Evolutionary conservation across 805 yeast genomes (phyloP).

Genomic region (Nakazawaea molendinolei): DNA sequence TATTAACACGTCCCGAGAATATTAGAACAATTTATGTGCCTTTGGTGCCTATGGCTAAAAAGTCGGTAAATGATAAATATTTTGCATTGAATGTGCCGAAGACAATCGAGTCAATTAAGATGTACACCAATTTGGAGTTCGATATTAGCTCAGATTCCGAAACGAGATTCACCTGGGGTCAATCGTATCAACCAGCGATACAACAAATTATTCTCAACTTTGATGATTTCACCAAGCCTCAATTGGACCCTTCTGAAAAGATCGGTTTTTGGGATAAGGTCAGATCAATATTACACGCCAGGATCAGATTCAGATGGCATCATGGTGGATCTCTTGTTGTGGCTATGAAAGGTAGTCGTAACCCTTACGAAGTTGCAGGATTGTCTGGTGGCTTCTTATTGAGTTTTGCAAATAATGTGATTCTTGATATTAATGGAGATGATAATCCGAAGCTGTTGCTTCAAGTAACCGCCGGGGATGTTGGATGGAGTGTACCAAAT

Average conservation of each 20-base stretch:
- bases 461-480: conserved; percentile 52
- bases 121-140: conserved; percentile 55
- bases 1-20: conserved; percentile 41
- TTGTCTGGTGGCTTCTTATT: conserved; percentile 71
- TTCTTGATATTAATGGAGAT: conserved; percentile 53
- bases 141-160: conserved; percentile 48
- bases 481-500: conserved; percentile 72
- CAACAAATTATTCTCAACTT: conserved; percentile 72
- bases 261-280: conserved; percentile 93
- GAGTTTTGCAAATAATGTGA: conserved; percentile 59
- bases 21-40: conserved; percentile 59
- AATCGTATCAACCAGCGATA: conserved; percentile 75
- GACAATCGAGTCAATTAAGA: conserved; percentile 69
- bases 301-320: conserved; percentile 44
- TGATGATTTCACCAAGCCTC: conserved; percentile 85
- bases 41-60: conserved; percentile 39
- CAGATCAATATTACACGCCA: conserved; percentile 71
- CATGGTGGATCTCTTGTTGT: conserved; percentile 47
- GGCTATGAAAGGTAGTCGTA: conserved; percentile 65
- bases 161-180: conserved; percentile 76
- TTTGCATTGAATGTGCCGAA: conserved; percentile 63
- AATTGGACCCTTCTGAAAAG: conserved; percentile 76
- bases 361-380: conserved; percentile 70
- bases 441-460: conserved; percentile 67
- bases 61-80: conserved; percentile 31